A percentile compares a stretch with the other conserved stretches of the same genome.
Conservation (phyloP, 2,329 filamentous ascomycete species). For the Periconia macrospinosa region DNA sequence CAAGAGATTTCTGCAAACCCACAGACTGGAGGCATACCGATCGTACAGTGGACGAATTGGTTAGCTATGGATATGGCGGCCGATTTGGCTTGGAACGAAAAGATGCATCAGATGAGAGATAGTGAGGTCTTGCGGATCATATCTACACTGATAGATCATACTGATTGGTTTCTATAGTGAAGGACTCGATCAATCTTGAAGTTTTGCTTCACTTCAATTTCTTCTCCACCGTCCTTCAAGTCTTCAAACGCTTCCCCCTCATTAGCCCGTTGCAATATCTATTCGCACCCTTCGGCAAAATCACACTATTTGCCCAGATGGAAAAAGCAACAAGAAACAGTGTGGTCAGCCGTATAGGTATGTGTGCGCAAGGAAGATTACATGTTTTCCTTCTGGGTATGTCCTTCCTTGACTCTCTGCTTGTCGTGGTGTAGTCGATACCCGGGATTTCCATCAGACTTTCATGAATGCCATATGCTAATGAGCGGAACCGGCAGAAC, state of each 20-base stretch:
- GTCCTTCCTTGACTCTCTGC: no score
- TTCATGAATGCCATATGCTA: neutral
- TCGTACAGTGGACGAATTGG: constrained; percentile 6
- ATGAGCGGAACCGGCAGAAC: neutral
- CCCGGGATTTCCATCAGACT: no score
- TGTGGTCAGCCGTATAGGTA: constrained; percentile 5
- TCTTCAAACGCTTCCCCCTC: constrained; percentile 9
- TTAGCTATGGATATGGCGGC: constrained; percentile 10
- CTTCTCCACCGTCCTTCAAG: constrained; percentile 4
- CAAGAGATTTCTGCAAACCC: constrained; percentile 1
- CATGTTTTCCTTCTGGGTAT: no score
- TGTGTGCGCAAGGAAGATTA: no score
- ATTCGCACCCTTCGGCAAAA: constrained; percentile 9
- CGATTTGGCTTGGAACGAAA: constrained; percentile 6
- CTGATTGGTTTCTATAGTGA: constrained; percentile 1
- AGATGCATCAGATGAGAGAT: constrained; percentile 10
- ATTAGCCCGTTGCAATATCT: constrained; percentile 9
- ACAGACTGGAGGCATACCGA: neutral
- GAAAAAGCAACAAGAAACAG: constrained; percentile 7
- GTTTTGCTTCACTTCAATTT: constrained; percentile 7
- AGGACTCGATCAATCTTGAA: constrained; percentile 5
- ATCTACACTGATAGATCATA: neutral
- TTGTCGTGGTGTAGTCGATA: no score
- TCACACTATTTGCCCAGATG: constrained; percentile 11
- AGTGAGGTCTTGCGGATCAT: neutral